A percentile compares a stretch with the other conserved stretches of the same genome.
These are phyloP conservation scores for Plectranthus barbatus DNA, from an alignment of 257 asterid species.

Conservation along the genomic window DNA sequence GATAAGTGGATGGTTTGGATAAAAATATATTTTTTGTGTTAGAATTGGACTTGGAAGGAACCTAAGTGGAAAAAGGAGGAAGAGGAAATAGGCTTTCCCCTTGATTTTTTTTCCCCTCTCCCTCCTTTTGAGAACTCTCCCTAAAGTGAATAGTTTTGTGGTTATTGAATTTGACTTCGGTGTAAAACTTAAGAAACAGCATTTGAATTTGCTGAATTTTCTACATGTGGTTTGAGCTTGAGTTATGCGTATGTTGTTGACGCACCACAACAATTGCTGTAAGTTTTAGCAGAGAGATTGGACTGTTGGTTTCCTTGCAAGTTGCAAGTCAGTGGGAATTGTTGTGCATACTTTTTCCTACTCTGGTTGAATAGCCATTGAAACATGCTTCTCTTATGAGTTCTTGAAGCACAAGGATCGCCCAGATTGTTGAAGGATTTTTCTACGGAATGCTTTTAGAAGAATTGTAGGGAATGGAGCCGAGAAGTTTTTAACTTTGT, in stretches of 20 bases:
- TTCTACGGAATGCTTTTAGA: not conserved
- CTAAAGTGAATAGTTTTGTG: conserved; percentile 9
- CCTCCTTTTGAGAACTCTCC: not conserved
- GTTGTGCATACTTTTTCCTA: not conserved
- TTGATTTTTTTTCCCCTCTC: not conserved
- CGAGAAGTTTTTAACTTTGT: not conserved
- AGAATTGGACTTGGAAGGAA: too few species aligned
- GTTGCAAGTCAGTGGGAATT: too few species aligned
- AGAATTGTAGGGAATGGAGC: not conserved
- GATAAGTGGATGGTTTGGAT: conserved; percentile 15
- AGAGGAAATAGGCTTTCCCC: not conserved
- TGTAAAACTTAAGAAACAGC: conserved; percentile 3
- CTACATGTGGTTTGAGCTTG: not conserved
- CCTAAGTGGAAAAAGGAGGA: not conserved
- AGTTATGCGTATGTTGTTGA: not conserved
- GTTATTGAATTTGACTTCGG: conserved; percentile 29
- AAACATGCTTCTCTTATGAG: not conserved
- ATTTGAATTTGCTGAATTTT: conserved; percentile 6
- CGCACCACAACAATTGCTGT: not conserved
- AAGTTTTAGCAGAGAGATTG: conserved; percentile 17
- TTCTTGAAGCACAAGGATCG: conserved; percentile 1
- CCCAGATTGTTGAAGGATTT: conserved; percentile 7
- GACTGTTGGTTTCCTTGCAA: conserved; percentile 8
- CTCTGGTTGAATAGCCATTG: not conserved
- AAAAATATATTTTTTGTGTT: too few species aligned